A percentile compares a stretch with the other conserved stretches of the same genome.
phyloP scores from a whole-genome alignment of 2,329 filamentous ascomycete species.

The Curvularia sp. region DNA sequence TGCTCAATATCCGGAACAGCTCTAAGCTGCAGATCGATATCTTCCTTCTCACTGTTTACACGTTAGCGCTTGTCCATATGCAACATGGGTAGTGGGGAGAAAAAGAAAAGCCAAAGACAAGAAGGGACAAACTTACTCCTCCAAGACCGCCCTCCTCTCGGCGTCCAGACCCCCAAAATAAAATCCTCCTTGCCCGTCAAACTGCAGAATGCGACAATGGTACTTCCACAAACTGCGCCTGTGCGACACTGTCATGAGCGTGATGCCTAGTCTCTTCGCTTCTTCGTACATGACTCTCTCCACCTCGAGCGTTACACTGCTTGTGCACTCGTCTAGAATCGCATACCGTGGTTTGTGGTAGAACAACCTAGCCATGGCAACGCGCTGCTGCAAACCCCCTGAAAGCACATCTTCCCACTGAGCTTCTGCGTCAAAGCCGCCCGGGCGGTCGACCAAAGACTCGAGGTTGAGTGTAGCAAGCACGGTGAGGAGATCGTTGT shows the following conservation, averaged over 20 bases:
- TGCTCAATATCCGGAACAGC: slow-evolving; percentile 88
- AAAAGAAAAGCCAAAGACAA: neutral
- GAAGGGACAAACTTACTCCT: slow-evolving; percentile 67
- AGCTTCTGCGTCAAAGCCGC: slow-evolving; percentile 90
- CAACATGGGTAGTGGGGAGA: neutral
- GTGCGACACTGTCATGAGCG: slow-evolving; percentile 96
- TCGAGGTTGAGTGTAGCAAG: slow-evolving; percentile 83
- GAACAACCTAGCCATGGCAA: slow-evolving; percentile 94
- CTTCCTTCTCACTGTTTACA: slow-evolving; percentile 77
- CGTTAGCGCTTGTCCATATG: slow-evolving; percentile 23
- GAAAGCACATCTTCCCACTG: slow-evolving; percentile 97
- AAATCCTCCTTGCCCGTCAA: slow-evolving; percentile 91
- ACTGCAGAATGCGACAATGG: slow-evolving; percentile 92
- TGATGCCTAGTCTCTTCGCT: slow-evolving; percentile 88
- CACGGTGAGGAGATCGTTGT: slow-evolving; percentile 78
- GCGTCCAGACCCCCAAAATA: slow-evolving; percentile 91
- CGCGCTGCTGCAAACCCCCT: slow-evolving; percentile 90
- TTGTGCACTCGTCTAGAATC: slow-evolving; percentile 96
- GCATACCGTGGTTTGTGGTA: slow-evolving; percentile 93
- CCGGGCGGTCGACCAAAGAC: slow-evolving; percentile 77
- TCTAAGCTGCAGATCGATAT: slow-evolving; percentile 83
- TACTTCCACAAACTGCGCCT: slow-evolving; percentile 94
- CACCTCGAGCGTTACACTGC: slow-evolving; percentile 90
- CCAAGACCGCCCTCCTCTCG: slow-evolving; percentile 80
- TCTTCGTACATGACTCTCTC: slow-evolving; percentile 98